Conservation (phyloP, 176 grass and related monocot genomes). For the Zea mays region DNA sequence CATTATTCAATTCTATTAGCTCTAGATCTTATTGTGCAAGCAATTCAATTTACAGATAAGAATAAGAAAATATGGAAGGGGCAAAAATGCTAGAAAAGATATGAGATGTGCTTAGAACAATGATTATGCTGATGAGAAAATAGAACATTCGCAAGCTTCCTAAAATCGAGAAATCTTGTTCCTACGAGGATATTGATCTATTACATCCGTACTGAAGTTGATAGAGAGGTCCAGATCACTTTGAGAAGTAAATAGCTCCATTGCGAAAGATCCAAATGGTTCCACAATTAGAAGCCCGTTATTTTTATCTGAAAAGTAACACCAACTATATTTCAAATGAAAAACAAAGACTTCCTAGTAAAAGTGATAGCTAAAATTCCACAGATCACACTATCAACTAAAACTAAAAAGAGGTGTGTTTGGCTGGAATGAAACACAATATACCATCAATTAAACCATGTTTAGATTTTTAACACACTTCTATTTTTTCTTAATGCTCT, state of each 20-base stretch:
- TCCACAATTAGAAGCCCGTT: constrained; percentile 60
- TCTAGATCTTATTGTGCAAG: background rate
- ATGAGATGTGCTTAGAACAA: constrained; percentile 22
- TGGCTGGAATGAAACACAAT: background rate
- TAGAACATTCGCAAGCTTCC: constrained; percentile 58
- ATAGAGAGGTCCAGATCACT: constrained; percentile 95
- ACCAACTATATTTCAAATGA: constrained; percentile 21
- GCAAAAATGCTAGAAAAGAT: constrained; percentile 33
- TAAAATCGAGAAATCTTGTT: constrained; percentile 68
- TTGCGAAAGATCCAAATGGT: constrained; percentile 90
- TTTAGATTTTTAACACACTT: background rate
- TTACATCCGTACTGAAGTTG: constrained; percentile 59
- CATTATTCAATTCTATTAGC: constrained; percentile 24
- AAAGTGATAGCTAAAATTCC: constrained; percentile 22
- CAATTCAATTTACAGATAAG: background rate
- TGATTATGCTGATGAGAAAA: constrained; percentile 65
- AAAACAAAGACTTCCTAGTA: constrained; percentile 12
- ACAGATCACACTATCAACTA: constrained; percentile 9
- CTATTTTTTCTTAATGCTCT: background rate
- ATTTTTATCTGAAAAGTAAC: constrained; percentile 56
- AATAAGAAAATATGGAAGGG: background rate
- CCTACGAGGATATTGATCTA: constrained; percentile 48
- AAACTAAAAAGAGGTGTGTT: constrained; percentile 11
- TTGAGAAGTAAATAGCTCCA: constrained; percentile 85
- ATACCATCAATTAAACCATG: background rate